These are phyloP conservation scores for Lachnellula subtilissima DNA, from an alignment of 2,329 filamentous ascomycete genomes.

Conservation along the genomic window DNA sequence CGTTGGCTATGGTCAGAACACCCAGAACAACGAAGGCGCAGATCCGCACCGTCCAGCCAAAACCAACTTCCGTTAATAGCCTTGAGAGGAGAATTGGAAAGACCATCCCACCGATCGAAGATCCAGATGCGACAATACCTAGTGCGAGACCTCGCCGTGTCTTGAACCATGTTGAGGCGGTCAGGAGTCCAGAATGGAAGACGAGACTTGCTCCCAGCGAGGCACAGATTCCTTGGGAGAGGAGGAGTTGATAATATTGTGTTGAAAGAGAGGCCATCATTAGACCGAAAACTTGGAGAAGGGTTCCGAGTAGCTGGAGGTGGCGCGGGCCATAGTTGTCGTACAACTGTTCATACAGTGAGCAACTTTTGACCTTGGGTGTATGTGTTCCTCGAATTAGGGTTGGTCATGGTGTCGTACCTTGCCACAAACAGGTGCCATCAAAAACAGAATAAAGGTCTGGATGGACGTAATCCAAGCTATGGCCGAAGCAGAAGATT, in stretches of 20 bases:
- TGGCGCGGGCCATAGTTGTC: constrained; percentile 58
- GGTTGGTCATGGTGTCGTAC: too few relatives aligned
- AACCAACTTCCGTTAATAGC: too few relatives aligned
- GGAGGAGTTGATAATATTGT: constrained; percentile 49
- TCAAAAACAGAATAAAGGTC: too few relatives aligned
- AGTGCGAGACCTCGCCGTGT: constrained; percentile 41
- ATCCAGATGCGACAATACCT: constrained; percentile 44
- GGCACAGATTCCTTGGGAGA: constrained; percentile 42
- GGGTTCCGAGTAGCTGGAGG: constrained; percentile 46
- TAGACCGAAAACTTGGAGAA: constrained; percentile 54
- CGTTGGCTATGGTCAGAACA: too few relatives aligned
- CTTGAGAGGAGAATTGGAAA: not conserved
- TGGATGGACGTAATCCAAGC: too few relatives aligned
- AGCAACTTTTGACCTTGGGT: too few relatives aligned
- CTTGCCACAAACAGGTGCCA: too few relatives aligned
- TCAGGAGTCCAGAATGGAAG: constrained; percentile 38
- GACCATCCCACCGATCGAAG: constrained; percentile 38
- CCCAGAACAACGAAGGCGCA: too few relatives aligned
- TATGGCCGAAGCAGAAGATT: too few relatives aligned
- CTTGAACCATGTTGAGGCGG: constrained; percentile 44
- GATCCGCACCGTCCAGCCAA: too few relatives aligned
- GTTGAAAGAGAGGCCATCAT: constrained; percentile 59
- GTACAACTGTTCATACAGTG: not conserved
- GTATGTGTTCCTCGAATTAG: too few relatives aligned
- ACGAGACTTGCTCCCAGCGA: constrained; percentile 40